phyloP scores from a whole-genome alignment of 495 filamentous ascomycete genomes.

The Neurospora tetraspora region DNA sequence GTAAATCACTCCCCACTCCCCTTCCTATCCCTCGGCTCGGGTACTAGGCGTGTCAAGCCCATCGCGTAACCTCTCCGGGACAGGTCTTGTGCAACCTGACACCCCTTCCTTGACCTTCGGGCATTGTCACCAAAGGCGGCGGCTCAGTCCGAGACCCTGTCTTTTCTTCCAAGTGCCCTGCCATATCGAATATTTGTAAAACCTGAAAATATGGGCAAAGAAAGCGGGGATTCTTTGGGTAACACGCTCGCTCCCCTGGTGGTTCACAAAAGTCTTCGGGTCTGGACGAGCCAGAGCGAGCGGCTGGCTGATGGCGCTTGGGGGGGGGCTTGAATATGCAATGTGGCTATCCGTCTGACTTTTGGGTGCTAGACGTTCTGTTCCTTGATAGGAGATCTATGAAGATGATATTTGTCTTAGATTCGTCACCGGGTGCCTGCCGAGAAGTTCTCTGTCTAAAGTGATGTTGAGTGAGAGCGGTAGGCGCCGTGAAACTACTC shows the following conservation, averaged over 20 bases:
- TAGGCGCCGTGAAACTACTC: neutral
- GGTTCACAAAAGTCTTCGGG: neutral
- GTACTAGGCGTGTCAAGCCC: neutral
- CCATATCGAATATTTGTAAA: neutral
- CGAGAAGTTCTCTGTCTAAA: neutral
- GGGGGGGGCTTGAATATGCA: neutral
- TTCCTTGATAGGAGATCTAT: neutral
- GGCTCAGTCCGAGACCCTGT: neutral
- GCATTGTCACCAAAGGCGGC: neutral
- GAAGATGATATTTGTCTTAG: neutral
- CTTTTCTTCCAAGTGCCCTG: neutral
- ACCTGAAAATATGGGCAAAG: neutral
- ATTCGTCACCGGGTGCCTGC: neutral
- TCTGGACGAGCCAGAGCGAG: neutral
- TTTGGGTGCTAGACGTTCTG: neutral
- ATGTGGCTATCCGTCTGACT: neutral
- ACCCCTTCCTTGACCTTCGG: neutral
- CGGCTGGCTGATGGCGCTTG: neutral
- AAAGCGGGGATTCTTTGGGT: neutral
- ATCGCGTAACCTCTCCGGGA: neutral
- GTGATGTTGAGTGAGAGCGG: neutral
- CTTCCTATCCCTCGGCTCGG: neutral
- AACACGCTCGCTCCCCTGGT: neutral
- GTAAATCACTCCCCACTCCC: neutral
- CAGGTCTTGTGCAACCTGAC: neutral